A percentile compares a stretch with the other conserved stretches of the same genome.
Evolutionary conservation across 106 monocot genomes (phyloP).

Genomic region (Dendrobium chrysotoxum): DNA sequence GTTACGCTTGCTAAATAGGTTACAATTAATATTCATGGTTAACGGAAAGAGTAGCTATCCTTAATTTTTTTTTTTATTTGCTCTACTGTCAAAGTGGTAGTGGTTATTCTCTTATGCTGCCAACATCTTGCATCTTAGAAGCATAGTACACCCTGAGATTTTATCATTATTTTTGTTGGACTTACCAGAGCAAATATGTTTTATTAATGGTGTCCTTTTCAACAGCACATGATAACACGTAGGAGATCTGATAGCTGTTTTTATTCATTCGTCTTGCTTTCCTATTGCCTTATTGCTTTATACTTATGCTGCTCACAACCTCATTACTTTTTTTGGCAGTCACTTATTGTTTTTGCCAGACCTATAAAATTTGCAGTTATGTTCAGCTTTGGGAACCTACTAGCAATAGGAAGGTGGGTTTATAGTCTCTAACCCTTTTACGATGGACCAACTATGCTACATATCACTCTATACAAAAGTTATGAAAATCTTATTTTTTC

Average conservation of each 20-base stretch:
- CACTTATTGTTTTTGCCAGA: conserved; percentile 61
- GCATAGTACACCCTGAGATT: background rate
- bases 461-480: background rate
- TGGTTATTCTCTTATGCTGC: background rate
- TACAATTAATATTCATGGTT: background rate
- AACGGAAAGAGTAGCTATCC: background rate
- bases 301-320: background rate
- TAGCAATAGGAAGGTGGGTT: conserved; percentile 89
- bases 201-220: background rate
- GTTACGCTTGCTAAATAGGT: background rate
- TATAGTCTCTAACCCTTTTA: background rate
- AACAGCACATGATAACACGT: background rate
- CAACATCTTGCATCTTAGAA: background rate
- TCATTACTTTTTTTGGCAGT: conserved; percentile 40
- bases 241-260: background rate
- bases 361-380: conserved; percentile 90
- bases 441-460: too few species aligned
- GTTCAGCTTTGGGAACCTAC: conserved; percentile 86
- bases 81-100: background rate
- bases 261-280: background rate
- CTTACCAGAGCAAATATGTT: too few species aligned
- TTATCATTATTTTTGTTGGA: background rate
- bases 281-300: background rate
- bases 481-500: background rate
- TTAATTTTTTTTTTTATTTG: background rate